Evolutionary conservation across 257 asterid genomes (phyloP), one percentile per base, ranked within the genome.

Genomic region (Apocynum venetum): DNA sequence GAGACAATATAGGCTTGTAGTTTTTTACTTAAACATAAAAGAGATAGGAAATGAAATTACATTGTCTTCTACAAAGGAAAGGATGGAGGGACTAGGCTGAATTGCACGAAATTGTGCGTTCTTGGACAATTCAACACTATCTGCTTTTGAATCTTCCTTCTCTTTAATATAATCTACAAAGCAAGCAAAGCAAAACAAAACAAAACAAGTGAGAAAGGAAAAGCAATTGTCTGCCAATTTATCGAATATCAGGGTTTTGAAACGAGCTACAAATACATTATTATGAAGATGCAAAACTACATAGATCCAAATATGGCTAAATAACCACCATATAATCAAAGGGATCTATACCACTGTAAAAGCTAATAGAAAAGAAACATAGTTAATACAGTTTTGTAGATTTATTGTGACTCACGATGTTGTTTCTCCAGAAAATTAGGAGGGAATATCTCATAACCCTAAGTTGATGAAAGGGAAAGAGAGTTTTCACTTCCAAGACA

Each of bases 61-160:
- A 81, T 96, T 96, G 83, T 93, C 98, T 78, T 91, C 97, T 76
- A 96, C 98, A 79, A 87, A 93, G 82, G 98, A 88, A 82, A 93
- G 92, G 85, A 96, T 93, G 52, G 98, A 96, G 77, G 89, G 71
- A 83, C 98, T 90, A 68, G 99, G 99, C 51, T 78, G 63, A 78
- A 96, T 93, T 48, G 98, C 97, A 83, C 98, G 98, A 82, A 96
- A 96, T 76, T 91, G 97, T 8, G 99, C 99, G 87, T 91, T 96
- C 87, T 82, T 88, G 55, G 98, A 95, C 85, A 91, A 79, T 85
- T 89, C 93, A 82, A 51, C 85, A 55, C 67, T 84, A 77, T 57
- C 76, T 6, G 47, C 80, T 76, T 84, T 87, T 40, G 83, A 65
- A 61, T 88, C 92, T 63, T 76, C 78, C 78, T 81, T 88, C 84